Evolutionary conservation across 1,284 basidiomycete genomes (phyloP).

Genomic region (Porogramme epimiltina): DNA sequence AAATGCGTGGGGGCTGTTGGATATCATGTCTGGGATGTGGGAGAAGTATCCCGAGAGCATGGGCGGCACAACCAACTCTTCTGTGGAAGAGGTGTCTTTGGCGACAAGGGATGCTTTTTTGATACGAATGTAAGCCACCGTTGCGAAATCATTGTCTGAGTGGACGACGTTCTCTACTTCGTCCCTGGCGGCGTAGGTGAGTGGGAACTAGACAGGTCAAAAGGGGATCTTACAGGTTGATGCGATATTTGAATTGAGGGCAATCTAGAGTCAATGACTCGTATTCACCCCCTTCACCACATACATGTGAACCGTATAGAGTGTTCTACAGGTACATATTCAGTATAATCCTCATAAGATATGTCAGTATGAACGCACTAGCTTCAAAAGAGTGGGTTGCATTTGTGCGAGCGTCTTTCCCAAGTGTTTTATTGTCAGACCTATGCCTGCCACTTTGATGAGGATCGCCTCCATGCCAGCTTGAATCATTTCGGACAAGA

Average conservation of each 20-base stretch:
- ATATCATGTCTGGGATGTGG: slow-evolving; percentile 27
- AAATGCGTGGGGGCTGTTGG: neutral
- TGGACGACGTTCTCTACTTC: slow-evolving; percentile 75
- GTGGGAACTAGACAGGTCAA: neutral
- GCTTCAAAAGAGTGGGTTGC: slow-evolving; percentile 69
- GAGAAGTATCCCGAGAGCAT: slow-evolving; percentile 50
- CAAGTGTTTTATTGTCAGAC: slow-evolving; percentile 78
- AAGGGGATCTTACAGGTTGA: slow-evolving; percentile 61
- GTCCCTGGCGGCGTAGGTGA: slow-evolving; percentile 39
- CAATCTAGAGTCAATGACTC: slow-evolving; percentile 93
- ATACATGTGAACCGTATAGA: slow-evolving; percentile 90
- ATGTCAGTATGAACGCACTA: slow-evolving; percentile 50
- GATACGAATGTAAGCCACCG: slow-evolving; percentile 87
- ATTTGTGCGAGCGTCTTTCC: slow-evolving; percentile 80
- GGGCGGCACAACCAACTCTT: slow-evolving; percentile 43
- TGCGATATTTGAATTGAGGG: slow-evolving; percentile 82
- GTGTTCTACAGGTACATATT: slow-evolving; percentile 61
- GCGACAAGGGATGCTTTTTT: slow-evolving; percentile 62
- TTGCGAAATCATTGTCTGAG: slow-evolving; percentile 75
- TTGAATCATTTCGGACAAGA: slow-evolving; percentile 87
- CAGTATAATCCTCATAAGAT: neutral
- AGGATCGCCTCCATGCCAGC: slow-evolving; percentile 83
- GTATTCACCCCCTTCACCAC: slow-evolving; percentile 98
- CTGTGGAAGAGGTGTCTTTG: slow-evolving; percentile 41
- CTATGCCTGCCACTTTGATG: slow-evolving; percentile 97